These are phyloP conservation scores for Starmera pachycereana DNA, from an alignment of 805 yeast species.

Conservation along the genomic window DNA sequence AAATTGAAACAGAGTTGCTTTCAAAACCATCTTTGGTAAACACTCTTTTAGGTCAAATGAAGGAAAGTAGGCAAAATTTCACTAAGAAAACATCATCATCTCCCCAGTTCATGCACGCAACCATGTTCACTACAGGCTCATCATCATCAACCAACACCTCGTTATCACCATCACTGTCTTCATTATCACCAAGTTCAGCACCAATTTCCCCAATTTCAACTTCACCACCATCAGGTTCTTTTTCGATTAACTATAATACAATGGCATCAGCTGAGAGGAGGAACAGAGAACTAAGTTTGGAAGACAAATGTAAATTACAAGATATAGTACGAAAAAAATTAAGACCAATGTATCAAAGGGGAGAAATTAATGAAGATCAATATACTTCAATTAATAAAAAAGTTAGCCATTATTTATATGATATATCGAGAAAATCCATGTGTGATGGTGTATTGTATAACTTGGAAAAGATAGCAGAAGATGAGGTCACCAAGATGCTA, in stretches of 20 bases:
- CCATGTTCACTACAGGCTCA: not conserved
- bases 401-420: constrained; percentile 52
- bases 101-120: not conserved
- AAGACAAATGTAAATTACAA: constrained; percentile 49
- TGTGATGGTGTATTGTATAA: constrained; percentile 1
- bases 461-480: constrained; percentile 12
- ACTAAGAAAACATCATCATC: not conserved
- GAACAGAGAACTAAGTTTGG: constrained; percentile 13
- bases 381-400: constrained; percentile 54
- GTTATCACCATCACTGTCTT: constrained; percentile 2
- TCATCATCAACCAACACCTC: not conserved
- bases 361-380: constrained; percentile 23
- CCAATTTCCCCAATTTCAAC: constrained; percentile 9
- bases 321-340: constrained; percentile 42
- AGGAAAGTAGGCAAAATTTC: constrained; percentile 2
- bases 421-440: constrained; percentile 14
- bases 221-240: constrained; percentile 1
- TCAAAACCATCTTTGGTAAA: constrained; percentile 7
- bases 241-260: no score
- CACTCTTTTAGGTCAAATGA: constrained; percentile 12
- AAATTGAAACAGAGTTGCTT: not conserved
- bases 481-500: constrained; percentile 4
- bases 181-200: constrained; percentile 2
- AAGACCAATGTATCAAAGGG: constrained; percentile 35
- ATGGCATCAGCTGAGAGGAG: not conserved